Evolutionary conservation across 495 filamentous ascomycete genomes (phyloP).

Genomic region (Letharia lupina): DNA sequence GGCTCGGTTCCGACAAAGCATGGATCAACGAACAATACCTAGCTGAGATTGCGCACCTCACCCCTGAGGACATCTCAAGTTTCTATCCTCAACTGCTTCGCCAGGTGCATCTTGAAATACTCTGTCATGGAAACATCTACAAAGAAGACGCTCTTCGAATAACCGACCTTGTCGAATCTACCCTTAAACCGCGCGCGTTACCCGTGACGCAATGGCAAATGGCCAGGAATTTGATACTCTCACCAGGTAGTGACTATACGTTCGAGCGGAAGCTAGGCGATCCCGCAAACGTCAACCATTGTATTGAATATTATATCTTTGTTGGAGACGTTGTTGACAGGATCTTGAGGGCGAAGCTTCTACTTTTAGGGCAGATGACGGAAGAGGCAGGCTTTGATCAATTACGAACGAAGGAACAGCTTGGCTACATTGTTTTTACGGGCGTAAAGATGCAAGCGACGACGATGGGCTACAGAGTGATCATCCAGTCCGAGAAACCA

Average conservation of each 20-base stretch:
- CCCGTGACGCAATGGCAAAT: conserved; percentile 75
- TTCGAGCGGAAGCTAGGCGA: conserved; percentile 76
- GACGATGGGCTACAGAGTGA: conserved; percentile 75
- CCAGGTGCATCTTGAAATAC: conserved; percentile 79
- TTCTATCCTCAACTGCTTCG: conserved; percentile 76
- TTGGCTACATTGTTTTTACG: conserved; percentile 93
- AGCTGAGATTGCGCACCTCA: conserved; percentile 65
- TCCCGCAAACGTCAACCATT: conserved; percentile 90
- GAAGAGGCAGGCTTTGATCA: conserved; percentile 92
- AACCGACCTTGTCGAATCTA: conserved; percentile 71
- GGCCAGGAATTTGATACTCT: conserved; percentile 66
- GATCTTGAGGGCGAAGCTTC: conserved; percentile 59
- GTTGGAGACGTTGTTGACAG: conserved; percentile 66
- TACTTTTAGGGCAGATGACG: conserved; percentile 82
- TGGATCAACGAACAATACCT: conserved; percentile 77
- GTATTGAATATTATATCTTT: conserved; percentile 84
- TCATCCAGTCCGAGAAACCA: conserved; percentile 89
- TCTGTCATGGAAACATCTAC: conserved; percentile 89
- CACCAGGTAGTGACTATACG: conserved; percentile 70
- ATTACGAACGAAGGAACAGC: conserved; percentile 91
- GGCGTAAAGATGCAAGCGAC: conserved; percentile 59
- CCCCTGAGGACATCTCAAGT: conserved; percentile 58
- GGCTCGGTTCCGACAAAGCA: conserved; percentile 65
- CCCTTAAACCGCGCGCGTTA: conserved; percentile 65
- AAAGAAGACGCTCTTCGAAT: conserved; percentile 89